Evolutionary conservation across 2,329 filamentous ascomycete species (phyloP), one percentile per base, ranked within the genome.

Genomic region (Fusarium floridanum): DNA sequence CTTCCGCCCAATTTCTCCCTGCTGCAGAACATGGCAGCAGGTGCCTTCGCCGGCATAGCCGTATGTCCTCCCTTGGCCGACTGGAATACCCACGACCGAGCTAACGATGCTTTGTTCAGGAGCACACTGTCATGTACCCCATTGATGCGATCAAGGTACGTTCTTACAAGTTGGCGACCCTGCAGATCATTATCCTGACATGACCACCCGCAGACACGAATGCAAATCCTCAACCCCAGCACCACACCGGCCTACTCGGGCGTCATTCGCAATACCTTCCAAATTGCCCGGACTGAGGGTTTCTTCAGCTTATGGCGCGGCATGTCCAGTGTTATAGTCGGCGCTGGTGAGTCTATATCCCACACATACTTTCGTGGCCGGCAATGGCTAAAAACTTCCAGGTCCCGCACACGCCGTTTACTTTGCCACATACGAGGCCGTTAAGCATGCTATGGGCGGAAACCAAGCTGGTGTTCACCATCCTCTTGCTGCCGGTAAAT

Each of bases 71-170:
- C 50, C 36, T 56, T 36, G 53, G 45, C 16, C 57, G 34, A 60
- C 27, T 36, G 66, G 27, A 24, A 65, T 20, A 41, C 17, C n/a
- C 59, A 36, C 66, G 27, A 34, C 20, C 36, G 55, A 57, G 68
- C 59, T 71, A 70, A 76, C 75, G 78, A 70, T 78, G 48, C 14
- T 63, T 63, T 29, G 39, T 29, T 61, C 77, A 98, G 95, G 96
- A 98, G 86, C 96, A 98, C 85, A 97, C 96, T 69, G 95, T 98
- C 80, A 98, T 99, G 97, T 99, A 99, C 82, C 97, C 97, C 22
- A 94, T 99, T 81, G 97, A 99, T 86, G 91, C 97, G 77, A 93
- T 99, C 82, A 99, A 99, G 93, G 97, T 98, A 77, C 76, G 83
- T 66, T 48, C 6, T 66, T 20, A 66, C 50, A 17, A 37, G 29